A percentile compares a stretch with the other conserved stretches of the same genome.
Conservation (phyloP, 2,329 filamentous ascomycete species). For the Pseudopyricularia cyperi region DNA sequence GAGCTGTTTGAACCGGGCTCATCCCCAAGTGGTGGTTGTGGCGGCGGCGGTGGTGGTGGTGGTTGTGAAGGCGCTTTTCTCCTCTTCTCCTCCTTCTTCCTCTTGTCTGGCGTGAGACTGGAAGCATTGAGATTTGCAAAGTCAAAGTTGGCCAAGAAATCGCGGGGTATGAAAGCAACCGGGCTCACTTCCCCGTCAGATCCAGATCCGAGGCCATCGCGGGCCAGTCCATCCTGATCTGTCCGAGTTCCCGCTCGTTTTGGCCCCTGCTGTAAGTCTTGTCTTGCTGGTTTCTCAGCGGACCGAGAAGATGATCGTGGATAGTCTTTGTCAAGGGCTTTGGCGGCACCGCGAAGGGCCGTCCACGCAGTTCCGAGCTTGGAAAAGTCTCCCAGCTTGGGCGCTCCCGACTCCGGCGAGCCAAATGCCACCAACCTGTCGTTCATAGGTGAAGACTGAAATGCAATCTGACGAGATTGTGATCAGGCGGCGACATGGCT, state of each 20-base stretch:
- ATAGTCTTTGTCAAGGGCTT: not conserved
- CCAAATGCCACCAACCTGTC: not conserved
- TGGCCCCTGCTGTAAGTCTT: not conserved
- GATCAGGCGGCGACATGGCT: not conserved
- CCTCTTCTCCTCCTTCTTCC: not conserved
- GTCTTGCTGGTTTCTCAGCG: not conserved
- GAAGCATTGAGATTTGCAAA: not conserved
- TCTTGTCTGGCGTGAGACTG: not conserved
- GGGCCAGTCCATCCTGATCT: not conserved
- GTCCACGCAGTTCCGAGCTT: not conserved
- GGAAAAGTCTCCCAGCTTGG: not conserved
- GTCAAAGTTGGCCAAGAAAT: conserved; percentile 1
- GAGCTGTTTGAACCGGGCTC: not conserved
- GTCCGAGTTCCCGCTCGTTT: not conserved
- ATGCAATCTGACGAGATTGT: not conserved
- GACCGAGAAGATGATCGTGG: not conserved
- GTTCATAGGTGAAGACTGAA: not conserved
- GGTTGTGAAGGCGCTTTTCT: not conserved
- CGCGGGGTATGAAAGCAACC: not conserved
- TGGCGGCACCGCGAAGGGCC: not conserved
- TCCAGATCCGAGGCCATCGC: not conserved
- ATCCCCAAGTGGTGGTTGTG: not conserved
- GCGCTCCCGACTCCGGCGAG: not conserved
- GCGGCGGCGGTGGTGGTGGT: not conserved
- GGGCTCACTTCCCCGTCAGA: not conserved